Evolutionary conservation across 768 basidiomycete genomes (phyloP), one percentile per base, ranked within the genome.

Genomic region (Hygrophorus russula): DNA sequence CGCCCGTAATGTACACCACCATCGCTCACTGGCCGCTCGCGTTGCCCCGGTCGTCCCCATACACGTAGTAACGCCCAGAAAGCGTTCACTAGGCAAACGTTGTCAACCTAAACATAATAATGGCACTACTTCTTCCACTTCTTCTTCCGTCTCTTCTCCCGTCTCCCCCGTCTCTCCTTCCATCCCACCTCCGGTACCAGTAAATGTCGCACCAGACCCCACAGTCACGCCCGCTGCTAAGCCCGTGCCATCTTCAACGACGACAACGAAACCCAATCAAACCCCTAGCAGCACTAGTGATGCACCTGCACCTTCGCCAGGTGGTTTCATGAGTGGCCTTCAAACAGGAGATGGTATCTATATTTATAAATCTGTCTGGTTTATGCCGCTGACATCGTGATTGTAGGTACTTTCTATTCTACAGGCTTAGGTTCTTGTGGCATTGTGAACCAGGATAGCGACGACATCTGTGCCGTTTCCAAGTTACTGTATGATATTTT

Each of bases 341-440:
- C 71, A 78, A 45, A 50, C 52, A 1, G 80, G 82, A 13, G 54
- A 76, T 45, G 75, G 69, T 63, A 51, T 24, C 45, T 41, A 28
- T 46, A 2, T 49, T 41, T 29, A 31, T 38, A 30, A 40, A 36
- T 20, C 10, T 17, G 28, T 9, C 20, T 20, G 18, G 17, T 18
- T 12, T 24, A 11, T 8, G 34, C n/a, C 27, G 20, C 9, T 41
- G 14, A 39, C 9, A 31, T 20, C 41, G 24, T 36, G 38, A 33
- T 42, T 40, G 13, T 41, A 70, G 70, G 69, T 27, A 81, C 79
- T 30, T 80, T 60, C 59, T 81, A 78, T 51, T 53, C 46, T 15
- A 69, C 78, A 46, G 81, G 79, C 41, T 68, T 81, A 34, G 78
- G 77, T 42, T 70, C 81, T 7, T 83, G 81, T 56, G 80, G 80